These are phyloP conservation scores for Gymnopilus junonius DNA, from an alignment of 768 basidiomycete species.

Conservation along the genomic window DNA sequence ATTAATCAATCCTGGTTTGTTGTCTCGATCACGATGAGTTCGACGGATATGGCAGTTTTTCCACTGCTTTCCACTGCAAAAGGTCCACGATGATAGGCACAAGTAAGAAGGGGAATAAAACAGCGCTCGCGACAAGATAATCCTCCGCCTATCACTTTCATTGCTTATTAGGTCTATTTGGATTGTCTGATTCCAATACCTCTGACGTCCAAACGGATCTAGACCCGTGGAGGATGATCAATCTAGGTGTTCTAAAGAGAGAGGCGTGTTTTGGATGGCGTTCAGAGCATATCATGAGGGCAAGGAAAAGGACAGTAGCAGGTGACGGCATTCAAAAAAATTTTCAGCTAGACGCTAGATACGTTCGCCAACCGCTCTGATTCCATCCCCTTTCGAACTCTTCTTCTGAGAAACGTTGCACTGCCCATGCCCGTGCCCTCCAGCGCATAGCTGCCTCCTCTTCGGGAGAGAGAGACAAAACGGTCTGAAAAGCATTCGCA, in stretches of 20 bases:
- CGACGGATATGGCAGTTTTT: not conserved
- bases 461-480: conserved; percentile 56
- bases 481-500: conserved; percentile 66
- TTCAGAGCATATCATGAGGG: not conserved
- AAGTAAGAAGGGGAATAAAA: not conserved
- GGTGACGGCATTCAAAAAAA: not conserved
- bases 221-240: not conserved
- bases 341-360: conserved; percentile 17
- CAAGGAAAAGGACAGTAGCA: not conserved
- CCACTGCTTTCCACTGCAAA: not conserved
- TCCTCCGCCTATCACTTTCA: not conserved
- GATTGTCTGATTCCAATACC: not conserved
- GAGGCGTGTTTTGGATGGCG: not conserved
- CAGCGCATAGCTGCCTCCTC: conserved; percentile 66
- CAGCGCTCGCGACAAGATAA: not conserved
- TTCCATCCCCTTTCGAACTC: conserved; percentile 83
- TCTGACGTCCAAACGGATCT: not conserved
- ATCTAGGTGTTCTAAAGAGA: not conserved
- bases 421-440: conserved; percentile 73
- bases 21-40: not conserved
- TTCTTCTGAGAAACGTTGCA: conserved; percentile 73
- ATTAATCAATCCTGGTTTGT: not conserved
- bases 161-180: not conserved
- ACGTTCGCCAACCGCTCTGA: conserved; percentile 59
- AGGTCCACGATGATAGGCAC: not conserved